A percentile compares a stretch with the other conserved stretches of the same genome.
Evolutionary conservation across 129 eudicot species (phyloP).

Genomic region (Rutidosis leptorrhynchoides): DNA sequence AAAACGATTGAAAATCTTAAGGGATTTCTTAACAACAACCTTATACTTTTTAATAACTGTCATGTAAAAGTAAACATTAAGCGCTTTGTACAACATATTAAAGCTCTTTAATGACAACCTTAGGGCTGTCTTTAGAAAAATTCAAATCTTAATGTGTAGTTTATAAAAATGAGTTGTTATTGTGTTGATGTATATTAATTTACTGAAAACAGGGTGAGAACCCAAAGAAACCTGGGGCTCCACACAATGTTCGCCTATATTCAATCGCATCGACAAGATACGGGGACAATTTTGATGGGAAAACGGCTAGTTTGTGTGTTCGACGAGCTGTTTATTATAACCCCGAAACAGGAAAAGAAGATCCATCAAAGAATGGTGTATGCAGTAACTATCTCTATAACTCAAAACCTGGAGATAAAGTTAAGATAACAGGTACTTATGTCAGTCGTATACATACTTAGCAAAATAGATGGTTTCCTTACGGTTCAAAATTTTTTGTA

Average conservation of each 20-base stretch:
- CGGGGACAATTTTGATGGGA: slow-evolving; percentile 90
- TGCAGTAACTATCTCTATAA: slow-evolving; percentile 94
- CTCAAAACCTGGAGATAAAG: slow-evolving; percentile 96
- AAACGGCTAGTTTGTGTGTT: slow-evolving; percentile 91
- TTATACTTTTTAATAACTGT: no score
- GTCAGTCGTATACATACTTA: not conserved
- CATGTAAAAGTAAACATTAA: no score
- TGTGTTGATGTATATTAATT: not conserved
- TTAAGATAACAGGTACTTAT: slow-evolving; percentile 68
- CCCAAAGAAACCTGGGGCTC: slow-evolving; percentile 90
- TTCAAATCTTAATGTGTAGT: no score
- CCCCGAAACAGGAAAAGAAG: slow-evolving; percentile 97
- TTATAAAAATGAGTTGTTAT: not conserved
- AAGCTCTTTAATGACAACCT: no score
- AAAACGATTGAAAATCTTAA: not conserved
- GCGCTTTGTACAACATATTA: no score
- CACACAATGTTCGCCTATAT: slow-evolving; percentile 90
- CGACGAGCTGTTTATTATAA: slow-evolving; percentile 91
- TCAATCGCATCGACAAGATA: slow-evolving; percentile 98
- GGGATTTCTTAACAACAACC: no score
- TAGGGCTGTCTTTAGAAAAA: no score
- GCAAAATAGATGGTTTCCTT: not conserved
- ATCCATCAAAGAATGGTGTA: slow-evolving; percentile 83
- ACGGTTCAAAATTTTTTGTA: not conserved
- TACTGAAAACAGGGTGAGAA: slow-evolving; percentile 69